These are phyloP conservation scores for Musa beccarii DNA, from an alignment of 176 grass and related monocot species.

Conservation along the genomic window DNA sequence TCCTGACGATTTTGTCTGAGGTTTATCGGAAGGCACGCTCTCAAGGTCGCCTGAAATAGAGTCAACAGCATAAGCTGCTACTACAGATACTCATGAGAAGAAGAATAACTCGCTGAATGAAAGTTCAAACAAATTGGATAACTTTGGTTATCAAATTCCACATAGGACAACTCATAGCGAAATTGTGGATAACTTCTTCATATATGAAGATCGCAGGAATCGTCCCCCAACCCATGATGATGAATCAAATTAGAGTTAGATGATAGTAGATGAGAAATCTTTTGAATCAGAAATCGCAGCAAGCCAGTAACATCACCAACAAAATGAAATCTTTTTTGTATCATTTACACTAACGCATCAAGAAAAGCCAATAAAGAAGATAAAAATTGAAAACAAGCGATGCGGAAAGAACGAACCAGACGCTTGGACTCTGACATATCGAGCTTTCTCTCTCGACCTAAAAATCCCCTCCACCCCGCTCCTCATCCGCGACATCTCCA, in stretches of 20 bases:
- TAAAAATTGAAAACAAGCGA: neutral
- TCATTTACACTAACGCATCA: neutral
- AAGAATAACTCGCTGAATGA: neutral
- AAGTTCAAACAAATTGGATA: neutral
- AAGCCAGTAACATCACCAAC: neutral
- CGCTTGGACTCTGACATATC: conserved; percentile 31
- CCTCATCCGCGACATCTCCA: conserved; percentile 36
- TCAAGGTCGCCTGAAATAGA: conserved; percentile 55
- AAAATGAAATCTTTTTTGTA: neutral
- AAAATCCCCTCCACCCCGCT: conserved; percentile 31
- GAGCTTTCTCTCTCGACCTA: conserved; percentile 38
- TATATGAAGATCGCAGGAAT: neutral
- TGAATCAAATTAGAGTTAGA: conserved; percentile 12
- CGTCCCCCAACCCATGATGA: neutral
- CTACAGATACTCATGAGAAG: neutral
- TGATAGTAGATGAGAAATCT: neutral
- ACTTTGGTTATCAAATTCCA: neutral
- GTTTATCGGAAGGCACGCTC: conserved; percentile 46
- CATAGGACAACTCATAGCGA: neutral
- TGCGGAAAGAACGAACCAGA: conserved; percentile 31
- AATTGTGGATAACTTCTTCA: neutral
- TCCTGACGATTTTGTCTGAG: conserved; percentile 63
- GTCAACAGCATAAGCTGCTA: neutral
- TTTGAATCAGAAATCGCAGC: neutral
- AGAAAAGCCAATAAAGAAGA: neutral